phyloP scores from a whole-genome alignment of 768 basidiomycete genomes.

The Suillus tomentosus region DNA sequence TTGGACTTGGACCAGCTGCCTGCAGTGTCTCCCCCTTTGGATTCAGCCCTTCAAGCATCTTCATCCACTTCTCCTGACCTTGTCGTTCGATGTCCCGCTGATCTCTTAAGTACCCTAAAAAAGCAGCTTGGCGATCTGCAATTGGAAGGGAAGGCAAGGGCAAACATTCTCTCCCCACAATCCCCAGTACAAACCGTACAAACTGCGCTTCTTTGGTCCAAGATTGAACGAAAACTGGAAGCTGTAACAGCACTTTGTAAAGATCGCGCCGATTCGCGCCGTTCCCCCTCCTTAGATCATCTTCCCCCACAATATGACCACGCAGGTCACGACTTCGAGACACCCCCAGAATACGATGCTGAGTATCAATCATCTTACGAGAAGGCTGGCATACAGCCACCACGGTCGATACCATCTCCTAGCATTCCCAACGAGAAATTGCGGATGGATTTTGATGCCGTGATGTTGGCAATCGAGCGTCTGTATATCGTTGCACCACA shows the following conservation, averaged over 20 bases:
- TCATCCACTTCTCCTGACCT: constrained; percentile 16
- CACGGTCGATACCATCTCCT: constrained; percentile 15
- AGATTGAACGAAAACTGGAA: constrained; percentile 76
- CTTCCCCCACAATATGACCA: constrained; percentile 60
- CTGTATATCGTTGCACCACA: constrained; percentile 87
- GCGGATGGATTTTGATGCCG: constrained; percentile 77
- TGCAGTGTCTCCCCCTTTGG: constrained; percentile 20
- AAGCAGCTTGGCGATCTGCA: constrained; percentile 72
- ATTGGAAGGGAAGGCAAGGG: constrained; percentile 24
- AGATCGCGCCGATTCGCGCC: constrained; percentile 42
- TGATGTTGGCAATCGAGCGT: constrained; percentile 88
- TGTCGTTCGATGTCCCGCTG: constrained; percentile 25
- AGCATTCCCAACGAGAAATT: constrained; percentile 38
- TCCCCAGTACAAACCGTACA: constrained; percentile 56
- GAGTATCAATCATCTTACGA: constrained; percentile 15
- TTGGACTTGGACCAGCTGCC: constrained; percentile 68
- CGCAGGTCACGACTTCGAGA: constrained; percentile 23
- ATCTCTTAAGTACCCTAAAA: constrained; percentile 61
- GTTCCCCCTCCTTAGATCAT: constrained; percentile 29
- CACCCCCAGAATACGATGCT: constrained; percentile 29
- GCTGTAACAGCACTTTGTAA: constrained; percentile 65
- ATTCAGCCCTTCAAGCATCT: constrained; percentile 19
- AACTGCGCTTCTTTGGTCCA: constrained; percentile 69
- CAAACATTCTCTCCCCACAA: neutral
- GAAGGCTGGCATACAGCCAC: constrained; percentile 15